These are phyloP conservation scores for Pythium sp. DNA, from an alignment of 352 stramenopile species.

Conservation along the genomic window DNA sequence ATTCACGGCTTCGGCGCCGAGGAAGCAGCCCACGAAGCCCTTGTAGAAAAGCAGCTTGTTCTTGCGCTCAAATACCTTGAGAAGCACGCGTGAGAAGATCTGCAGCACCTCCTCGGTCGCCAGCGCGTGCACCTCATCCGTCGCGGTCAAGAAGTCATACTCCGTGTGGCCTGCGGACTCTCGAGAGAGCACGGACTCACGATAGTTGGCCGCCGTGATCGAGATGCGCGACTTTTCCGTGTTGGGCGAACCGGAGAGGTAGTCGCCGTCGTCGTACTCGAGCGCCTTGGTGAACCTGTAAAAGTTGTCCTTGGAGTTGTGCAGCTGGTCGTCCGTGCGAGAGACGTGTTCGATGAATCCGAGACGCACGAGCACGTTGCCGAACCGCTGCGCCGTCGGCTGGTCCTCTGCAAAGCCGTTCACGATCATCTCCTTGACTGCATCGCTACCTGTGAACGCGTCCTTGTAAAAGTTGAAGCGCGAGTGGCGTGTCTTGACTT, in stretches of 20 bases:
- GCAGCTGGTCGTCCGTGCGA: conserved; percentile 67
- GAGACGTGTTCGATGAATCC: conserved; percentile 84
- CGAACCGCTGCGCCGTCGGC: conserved; percentile 57
- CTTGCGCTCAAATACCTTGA: conserved; percentile 84
- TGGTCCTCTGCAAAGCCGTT: conserved; percentile 81
- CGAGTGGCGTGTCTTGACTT: conserved; percentile 81
- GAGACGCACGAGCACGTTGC: conserved; percentile 78
- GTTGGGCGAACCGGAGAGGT: conserved; percentile 22
- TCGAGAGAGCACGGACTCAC: conserved; percentile 68
- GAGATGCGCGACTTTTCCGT: conserved; percentile 36
- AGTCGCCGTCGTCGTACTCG: conserved; percentile 43
- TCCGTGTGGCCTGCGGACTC: conserved; percentile 54
- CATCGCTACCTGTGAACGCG: conserved; percentile 73
- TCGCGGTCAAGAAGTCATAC: conserved; percentile 74
- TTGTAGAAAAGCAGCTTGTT: conserved; percentile 90
- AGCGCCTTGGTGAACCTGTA: conserved; percentile 78
- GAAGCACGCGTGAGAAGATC: conserved; percentile 62
- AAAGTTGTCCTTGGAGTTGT: conserved; percentile 85
- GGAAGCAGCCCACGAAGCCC: conserved; percentile 76
- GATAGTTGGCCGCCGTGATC: conserved; percentile 67
- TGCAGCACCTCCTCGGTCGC: conserved; percentile 77
- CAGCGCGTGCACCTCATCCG: conserved; percentile 76
- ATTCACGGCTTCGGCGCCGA: conserved; percentile 81
- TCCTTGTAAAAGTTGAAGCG: conserved; percentile 89
- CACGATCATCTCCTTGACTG: conserved; percentile 68